Conservation (phyloP, 1,284 basidiomycete species). For the Apiotrichum gracile region DNA sequence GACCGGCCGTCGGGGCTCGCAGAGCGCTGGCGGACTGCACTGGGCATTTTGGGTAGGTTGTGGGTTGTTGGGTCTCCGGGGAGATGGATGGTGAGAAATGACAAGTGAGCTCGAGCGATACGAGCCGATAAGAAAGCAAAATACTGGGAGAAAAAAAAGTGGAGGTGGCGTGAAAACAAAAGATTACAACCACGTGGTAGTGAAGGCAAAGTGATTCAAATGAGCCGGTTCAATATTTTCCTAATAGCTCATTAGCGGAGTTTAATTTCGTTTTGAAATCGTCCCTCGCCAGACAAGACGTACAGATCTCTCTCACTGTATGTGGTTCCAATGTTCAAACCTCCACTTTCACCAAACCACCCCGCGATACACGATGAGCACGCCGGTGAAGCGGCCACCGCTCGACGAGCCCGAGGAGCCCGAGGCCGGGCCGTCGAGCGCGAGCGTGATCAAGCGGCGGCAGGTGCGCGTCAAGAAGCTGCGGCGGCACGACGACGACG, state of each 20-base stretch:
- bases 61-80: neutral
- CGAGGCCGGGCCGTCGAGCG: neutral
- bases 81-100: neutral
- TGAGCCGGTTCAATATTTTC: too few relatives aligned
- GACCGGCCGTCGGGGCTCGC: conserved; percentile 12
- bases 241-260: neutral
- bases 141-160: neutral
- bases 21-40: conserved; percentile 23
- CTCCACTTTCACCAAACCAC: neutral
- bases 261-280: too few relatives aligned
- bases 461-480: conserved; percentile 36
- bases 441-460: conserved; percentile 26
- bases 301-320: too few relatives aligned
- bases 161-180: neutral
- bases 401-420: neutral
- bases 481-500: conserved; percentile 18
- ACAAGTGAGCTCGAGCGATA: neutral
- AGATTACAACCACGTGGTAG: neutral
- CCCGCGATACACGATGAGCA: too few relatives aligned
- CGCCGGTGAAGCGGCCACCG: conserved; percentile 1
- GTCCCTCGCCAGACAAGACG: too few relatives aligned
- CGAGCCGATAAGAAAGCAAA: neutral
- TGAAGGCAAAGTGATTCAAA: too few relatives aligned
- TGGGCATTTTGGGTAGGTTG: conserved; percentile 23
- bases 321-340: too few relatives aligned